Evolutionary conservation across 1,139 yeast genomes (phyloP).

Genomic region (Protomyces arabidopsidicola): DNA sequence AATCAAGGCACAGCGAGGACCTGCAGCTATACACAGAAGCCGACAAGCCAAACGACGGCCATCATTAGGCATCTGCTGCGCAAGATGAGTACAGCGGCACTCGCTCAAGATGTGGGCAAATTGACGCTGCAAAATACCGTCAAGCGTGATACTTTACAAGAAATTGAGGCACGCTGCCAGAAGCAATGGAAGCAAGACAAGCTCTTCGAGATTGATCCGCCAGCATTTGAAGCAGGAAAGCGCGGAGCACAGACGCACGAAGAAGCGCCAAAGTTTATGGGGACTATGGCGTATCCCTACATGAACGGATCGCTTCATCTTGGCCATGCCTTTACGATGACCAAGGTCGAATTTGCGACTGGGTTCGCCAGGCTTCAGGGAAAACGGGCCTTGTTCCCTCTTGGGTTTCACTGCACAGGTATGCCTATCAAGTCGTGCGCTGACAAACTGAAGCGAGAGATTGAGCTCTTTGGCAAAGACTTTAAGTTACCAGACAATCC

Average conservation of each 20-base stretch:
- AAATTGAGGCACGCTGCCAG: slow-evolving; percentile 85
- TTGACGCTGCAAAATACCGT: slow-evolving; percentile 34
- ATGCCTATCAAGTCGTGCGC: slow-evolving; percentile 98
- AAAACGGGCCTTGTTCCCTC: slow-evolving; percentile 85
- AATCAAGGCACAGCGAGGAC: too few relatives aligned
- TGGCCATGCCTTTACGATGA: slow-evolving; percentile 92
- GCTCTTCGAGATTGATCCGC: slow-evolving; percentile 82
- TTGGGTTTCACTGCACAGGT: slow-evolving; percentile 99
- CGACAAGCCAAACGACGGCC: not conserved
- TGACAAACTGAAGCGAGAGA: slow-evolving; percentile 87
- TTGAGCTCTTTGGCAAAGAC: slow-evolving; percentile 82
- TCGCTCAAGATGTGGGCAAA: slow-evolving; percentile 18
- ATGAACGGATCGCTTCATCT: slow-evolving; percentile 99
- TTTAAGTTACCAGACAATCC: slow-evolving; percentile 52
- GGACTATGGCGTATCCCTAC: slow-evolving; percentile 97
- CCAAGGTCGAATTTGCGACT: slow-evolving; percentile 87
- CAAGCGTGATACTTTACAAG: slow-evolving; percentile 79
- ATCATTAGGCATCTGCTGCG: not conserved
- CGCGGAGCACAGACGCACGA: slow-evolving; percentile 56
- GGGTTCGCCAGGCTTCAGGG: slow-evolving; percentile 96
- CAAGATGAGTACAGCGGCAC: slow-evolving; percentile 14
- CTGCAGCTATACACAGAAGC: too few relatives aligned
- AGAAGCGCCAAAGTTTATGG: slow-evolving; percentile 79
- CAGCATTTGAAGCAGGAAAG: slow-evolving; percentile 48
- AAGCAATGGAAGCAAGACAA: slow-evolving; percentile 80